These are phyloP conservation scores for Trypanosoma brucei DNA, from an alignment of 208 protist genomes.

Conservation along the genomic window DNA sequence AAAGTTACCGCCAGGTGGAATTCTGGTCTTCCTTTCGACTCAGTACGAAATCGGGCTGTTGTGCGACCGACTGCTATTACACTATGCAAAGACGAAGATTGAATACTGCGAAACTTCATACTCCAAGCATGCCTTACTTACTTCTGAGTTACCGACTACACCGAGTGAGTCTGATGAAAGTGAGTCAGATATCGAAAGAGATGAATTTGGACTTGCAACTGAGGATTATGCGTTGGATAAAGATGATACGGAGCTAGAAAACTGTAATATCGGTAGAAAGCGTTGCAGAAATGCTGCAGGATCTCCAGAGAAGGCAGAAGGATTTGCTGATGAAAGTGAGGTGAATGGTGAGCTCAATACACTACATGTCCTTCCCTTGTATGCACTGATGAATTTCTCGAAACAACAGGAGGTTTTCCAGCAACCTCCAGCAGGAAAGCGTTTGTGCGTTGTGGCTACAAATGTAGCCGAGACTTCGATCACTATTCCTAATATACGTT, in stretches of 20 bases:
- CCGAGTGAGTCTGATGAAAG: conserved; percentile 22
- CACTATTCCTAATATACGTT: conserved; percentile 98
- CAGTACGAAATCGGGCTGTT: conserved; percentile 94
- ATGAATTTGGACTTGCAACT: conserved; percentile 45
- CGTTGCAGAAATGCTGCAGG: conserved; percentile 18
- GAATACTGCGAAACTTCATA: conserved; percentile 85
- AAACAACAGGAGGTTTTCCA: conserved; percentile 94
- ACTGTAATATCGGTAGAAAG: conserved; percentile 17
- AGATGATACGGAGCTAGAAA: conserved; percentile 14
- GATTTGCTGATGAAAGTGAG: conserved; percentile 61
- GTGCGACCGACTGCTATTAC: conserved; percentile 71
- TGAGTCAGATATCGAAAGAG: conserved; percentile 17
- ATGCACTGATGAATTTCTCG: conserved; percentile 92
- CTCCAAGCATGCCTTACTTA: conserved; percentile 52
- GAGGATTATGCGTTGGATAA: conserved; percentile 62
- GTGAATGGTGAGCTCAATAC: conserved; percentile 84
- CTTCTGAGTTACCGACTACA: conserved; percentile 1
- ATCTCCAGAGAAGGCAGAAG: conserved; percentile 19
- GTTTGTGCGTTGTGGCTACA: conserved; percentile 98
- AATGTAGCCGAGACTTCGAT: conserved; percentile 99
- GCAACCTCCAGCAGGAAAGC: conserved; percentile 71
- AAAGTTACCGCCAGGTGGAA: conserved; percentile 95
- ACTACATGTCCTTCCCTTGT: conserved; percentile 98
- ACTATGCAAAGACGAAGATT: conserved; percentile 79
- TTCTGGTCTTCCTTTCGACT: conserved; percentile 97